Base-by-base conservation (phyloP, 495 filamentous ascomycete species). In the Trichoderma parareesei region DNA sequence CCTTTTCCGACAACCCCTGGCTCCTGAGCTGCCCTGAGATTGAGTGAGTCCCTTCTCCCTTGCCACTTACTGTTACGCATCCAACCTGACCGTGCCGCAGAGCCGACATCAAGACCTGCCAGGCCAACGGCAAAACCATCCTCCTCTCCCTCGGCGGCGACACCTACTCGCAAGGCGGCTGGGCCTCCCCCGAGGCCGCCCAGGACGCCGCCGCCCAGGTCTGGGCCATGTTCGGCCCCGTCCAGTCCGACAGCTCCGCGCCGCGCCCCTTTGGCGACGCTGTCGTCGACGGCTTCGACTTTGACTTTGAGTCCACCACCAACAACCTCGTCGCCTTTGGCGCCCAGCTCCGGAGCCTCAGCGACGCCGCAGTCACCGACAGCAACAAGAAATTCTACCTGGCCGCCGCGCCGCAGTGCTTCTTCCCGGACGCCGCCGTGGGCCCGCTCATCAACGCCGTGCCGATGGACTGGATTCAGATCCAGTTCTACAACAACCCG, bases 271-370 rank as follows among this genome's bases (percentile, higher is more conserved):
- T 92, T 67, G 86, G 86, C 33, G 69, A 81, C 16, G 82, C 85
- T 27, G 75, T 81, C 40, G 71, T 91, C 44, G 88, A 92, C 68
- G 89, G 89, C 3, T 91, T 91, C 69, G 89, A 92, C 68, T 82
- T 89, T 64, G 86, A 89, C 72, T 82, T 88, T 55, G 86, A 89
- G 68, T 73, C 67, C 67, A 77, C 60, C 49, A 71, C 67, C 66
- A 65, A 65, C 67, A 77, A 84, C 75, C 84, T 83, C 75, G 80
- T 73, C 0, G 73, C 78, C 2, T 87, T 89, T 68, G 84, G 84
- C 27, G 70, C 78, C 59, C 74, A 79, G 59, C 77, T 90, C 5
- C 82, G 86, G 35, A 61, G 69, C 38, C 74, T 84, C 55, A 84
- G 84, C 75, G 74, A 85, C 64, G 65, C 65, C 68, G 60, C 60